These are phyloP conservation scores for Cymbopogon flexuosus DNA, from an alignment of 202 grass and related monocot species.

Conservation along the genomic window DNA sequence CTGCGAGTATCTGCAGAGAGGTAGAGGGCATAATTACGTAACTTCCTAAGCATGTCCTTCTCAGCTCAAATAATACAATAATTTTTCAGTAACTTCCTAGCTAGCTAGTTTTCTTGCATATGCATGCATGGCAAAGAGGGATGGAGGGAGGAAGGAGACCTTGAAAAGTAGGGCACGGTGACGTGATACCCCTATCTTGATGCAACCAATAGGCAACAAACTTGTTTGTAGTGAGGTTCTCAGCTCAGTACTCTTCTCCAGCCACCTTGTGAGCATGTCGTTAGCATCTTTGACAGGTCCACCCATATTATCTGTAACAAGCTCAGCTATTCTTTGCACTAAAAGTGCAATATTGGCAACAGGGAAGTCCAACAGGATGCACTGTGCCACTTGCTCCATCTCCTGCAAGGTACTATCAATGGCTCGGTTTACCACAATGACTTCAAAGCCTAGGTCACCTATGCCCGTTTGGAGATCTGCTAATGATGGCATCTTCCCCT, in stretches of 20 bases:
- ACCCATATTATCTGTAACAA: constrained; percentile 88
- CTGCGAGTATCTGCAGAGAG: constrained; percentile 76
- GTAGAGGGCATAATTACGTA: not conserved
- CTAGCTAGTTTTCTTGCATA: not conserved
- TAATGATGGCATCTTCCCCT: constrained; percentile 78
- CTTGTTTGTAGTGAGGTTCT: constrained; percentile 83
- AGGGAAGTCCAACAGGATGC: constrained; percentile 72
- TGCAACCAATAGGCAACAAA: constrained; percentile 89
- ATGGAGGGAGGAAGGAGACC: constrained; percentile 35
- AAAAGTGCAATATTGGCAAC: constrained; percentile 57
- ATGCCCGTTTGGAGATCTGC: constrained; percentile 86
- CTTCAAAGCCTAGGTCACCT: constrained; percentile 96
- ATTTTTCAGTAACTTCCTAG: not conserved
- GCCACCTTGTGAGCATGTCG: constrained; percentile 75
- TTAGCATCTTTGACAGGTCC: constrained; percentile 91
- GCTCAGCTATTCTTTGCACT: constrained; percentile 89
- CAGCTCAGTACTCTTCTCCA: constrained; percentile 76
- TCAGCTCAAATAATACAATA: not conserved
- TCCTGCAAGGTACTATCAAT: constrained; percentile 77
- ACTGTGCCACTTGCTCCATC: constrained; percentile 94
- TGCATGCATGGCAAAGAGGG: not conserved
- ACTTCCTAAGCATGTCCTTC: constrained; percentile 17
- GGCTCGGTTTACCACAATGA: constrained; percentile 85
- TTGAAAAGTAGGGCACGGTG: constrained; percentile 98
- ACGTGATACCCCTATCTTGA: constrained; percentile 79